Percentiles rank a stretch among this genome's conserved stretches.
Conservation (phyloP, 106 monocot species). For the Ottelia alismoides region DNA sequence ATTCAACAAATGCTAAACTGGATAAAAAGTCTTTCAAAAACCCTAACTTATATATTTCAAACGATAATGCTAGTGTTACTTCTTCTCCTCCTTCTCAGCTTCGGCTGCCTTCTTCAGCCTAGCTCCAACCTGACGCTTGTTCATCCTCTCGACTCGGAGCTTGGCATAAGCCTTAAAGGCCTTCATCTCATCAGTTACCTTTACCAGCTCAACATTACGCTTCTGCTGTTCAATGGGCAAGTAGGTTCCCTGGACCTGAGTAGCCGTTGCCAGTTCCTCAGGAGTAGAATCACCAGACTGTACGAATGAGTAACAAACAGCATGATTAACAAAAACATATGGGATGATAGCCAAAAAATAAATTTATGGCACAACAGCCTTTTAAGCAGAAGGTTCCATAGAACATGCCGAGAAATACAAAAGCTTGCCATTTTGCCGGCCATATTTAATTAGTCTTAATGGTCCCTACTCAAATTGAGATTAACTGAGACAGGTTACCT, state of each 20-base stretch:
- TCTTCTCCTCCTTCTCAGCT: slow-evolving; percentile 71
- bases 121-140: slow-evolving; percentile 35
- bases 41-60: no score
- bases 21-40: no score
- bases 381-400: no score
- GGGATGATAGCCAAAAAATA: no score
- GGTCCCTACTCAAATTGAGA: background rate
- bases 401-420: no score
- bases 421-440: no score
- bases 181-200: slow-evolving; percentile 35
- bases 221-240: slow-evolving; percentile 11
- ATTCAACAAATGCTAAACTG: no score
- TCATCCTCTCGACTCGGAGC: slow-evolving; percentile 50
- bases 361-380: no score
- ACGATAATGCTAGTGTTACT: no score
- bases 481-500: slow-evolving; percentile 1
- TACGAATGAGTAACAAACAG: background rate
- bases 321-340: background rate
- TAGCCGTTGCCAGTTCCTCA: slow-evolving; percentile 18
- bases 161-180: slow-evolving; percentile 45
- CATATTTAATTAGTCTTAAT: no score
- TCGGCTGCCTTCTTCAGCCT: slow-evolving; percentile 69
- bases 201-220: slow-evolving; percentile 4
- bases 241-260: slow-evolving; percentile 16
- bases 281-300: slow-evolving; percentile 26